Evolutionary conservation across 208 protist genomes (phyloP).

Genomic region (Lotmaria passim): DNA sequence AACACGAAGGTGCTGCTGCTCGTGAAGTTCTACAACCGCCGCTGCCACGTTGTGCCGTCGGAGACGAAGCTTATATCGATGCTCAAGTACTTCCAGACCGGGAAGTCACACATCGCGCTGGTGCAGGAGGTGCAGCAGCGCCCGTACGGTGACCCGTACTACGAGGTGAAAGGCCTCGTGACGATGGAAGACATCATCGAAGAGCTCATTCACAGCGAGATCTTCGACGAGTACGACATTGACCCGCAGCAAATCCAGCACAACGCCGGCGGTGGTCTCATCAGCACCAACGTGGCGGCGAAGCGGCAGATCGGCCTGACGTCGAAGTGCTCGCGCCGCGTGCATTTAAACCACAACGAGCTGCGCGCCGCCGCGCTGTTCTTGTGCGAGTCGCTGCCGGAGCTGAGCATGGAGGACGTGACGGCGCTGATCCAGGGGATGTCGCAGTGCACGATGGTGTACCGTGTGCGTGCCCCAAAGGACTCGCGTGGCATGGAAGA

Average conservation of each 20-base stretch:
- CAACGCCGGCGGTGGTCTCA: conserved; percentile 6
- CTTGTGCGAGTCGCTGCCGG: conserved; percentile 79
- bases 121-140: conserved; percentile 92
- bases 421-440: conserved; percentile 61
- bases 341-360: conserved; percentile 86
- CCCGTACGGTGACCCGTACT: conserved; percentile 92
- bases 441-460: conserved; percentile 57
- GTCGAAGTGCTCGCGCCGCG: conserved; percentile 71
- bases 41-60: conserved; percentile 85
- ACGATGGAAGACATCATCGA: conserved; percentile 98
- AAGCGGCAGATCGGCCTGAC: conserved; percentile 82
- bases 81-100: conserved; percentile 95
- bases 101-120: conserved; percentile 93
- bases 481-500: conserved; percentile 76
- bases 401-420: conserved; percentile 66
- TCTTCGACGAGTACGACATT: conserved; percentile 97
- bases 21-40: conserved; percentile 94
- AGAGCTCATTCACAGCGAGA: conserved; percentile 97
- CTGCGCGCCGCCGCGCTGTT: conserved; percentile 84
- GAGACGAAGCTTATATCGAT: conserved; percentile 94
- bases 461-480: conserved; percentile 77
- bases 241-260: conserved; percentile 46
- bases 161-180: conserved; percentile 95
- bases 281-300: conserved; percentile 16
- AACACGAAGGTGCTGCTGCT: conserved; percentile 92